A percentile compares a stretch with the other conserved stretches of the same genome.
phyloP scores from a whole-genome alignment of 1,139 yeast species.

The Hansenula sp. region DNA sequence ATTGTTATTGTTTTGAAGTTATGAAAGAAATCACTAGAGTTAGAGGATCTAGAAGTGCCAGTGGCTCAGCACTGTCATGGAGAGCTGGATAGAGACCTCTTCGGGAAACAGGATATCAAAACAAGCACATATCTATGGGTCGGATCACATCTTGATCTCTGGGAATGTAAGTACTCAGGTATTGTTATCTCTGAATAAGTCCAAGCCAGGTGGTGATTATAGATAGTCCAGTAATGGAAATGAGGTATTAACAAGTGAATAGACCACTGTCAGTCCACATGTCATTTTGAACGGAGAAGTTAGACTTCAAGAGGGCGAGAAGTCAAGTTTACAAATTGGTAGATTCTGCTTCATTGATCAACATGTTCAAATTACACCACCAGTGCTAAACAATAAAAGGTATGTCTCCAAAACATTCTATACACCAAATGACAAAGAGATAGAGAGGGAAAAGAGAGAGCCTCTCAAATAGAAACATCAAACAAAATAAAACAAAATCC shows the following conservation, averaged over 20 bases:
- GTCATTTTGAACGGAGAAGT: constrained; percentile 40
- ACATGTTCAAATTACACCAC: constrained; percentile 32
- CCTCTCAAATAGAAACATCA: no score
- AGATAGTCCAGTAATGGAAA: no score
- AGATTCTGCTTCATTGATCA: constrained; percentile 40
- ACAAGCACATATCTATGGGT: constrained; percentile 39
- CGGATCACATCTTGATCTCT: constrained; percentile 40
- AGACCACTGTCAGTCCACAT: constrained; percentile 30
- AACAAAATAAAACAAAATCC: no score
- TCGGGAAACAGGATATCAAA: constrained; percentile 58
- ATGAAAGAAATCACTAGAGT: not conserved
- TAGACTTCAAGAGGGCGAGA: constrained; percentile 36
- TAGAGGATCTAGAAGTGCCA: not conserved
- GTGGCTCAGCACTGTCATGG: constrained; percentile 1
- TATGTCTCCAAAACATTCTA: not conserved
- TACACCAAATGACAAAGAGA: no score
- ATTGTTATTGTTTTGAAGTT: not conserved
- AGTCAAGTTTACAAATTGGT: constrained; percentile 49
- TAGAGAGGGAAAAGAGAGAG: no score
- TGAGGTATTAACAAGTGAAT: constrained; percentile 4
- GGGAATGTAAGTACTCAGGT: constrained; percentile 30
- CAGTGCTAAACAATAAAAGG: constrained; percentile 19
- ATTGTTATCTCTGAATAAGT: no score
- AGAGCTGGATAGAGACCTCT: constrained; percentile 39
- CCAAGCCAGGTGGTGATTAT: no score